Evolutionary conservation across 2,329 filamentous ascomycete species (phyloP), one percentile per base, ranked within the genome.

Genomic region (Elsinoe arachidis): DNA sequence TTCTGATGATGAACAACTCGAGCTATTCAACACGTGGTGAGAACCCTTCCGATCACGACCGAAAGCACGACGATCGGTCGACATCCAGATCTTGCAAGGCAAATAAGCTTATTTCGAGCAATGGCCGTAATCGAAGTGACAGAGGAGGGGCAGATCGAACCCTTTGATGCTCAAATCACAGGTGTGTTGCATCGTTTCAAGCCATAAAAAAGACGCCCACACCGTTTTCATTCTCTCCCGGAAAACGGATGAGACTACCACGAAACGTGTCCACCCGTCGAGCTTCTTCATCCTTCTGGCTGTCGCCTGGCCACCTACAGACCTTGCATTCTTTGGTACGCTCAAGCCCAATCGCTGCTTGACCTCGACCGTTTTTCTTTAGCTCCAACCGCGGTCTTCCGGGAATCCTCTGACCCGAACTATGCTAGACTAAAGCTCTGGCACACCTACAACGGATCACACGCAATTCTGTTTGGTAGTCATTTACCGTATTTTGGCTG

Each of bases 401-500:
- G 19, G 46, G 46, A 53, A 53, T 15, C 49, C 49, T 21, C 33
- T 10, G 15, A 17, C 30, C 49, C 49, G 49, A 53, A 53, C 46
- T 34, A 30, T 51, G 46, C 23, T 30, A 51, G 46, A 51, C 46
- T 35, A 17, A 53, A 53, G 49, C 33, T 39, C 34, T 19, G 21
- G 49, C 26, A 23, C 10, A 37, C 41, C 26, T 34, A 23, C 30
- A 37, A 34, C 46, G 46, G 46, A 51, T 51, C 44, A 49, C 39
- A 49, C 44, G 30, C 44, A 49, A 23, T n/a, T 49, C 47, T 52
- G 47, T 52, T 52, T 38, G 47, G 26, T 33, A 33, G 21, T 52
- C 47, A 52, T 52, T 52, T 38, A 52, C 47, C 47, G 47, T 53
- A 53, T 53, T 53, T 53, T 21, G 15, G 26, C 33, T 34, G 33